These are phyloP conservation scores for Naganishia onofrii DNA, from an alignment of 768 basidiomycete genomes.

Conservation along the genomic window DNA sequence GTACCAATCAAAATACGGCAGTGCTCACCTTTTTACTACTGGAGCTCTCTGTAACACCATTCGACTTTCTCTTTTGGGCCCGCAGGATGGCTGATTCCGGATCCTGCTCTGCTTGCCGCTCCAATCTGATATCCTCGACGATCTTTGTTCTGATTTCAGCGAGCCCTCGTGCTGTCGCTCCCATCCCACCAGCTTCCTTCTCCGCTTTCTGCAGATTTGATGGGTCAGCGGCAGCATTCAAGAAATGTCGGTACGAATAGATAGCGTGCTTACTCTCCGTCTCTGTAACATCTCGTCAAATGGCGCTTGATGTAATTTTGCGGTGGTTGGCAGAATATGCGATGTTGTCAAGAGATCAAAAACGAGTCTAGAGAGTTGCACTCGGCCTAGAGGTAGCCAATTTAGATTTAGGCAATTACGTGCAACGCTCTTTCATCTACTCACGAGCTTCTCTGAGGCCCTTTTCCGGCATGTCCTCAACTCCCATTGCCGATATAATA, in stretches of 20 bases:
- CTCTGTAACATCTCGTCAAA: slow-evolving; percentile 31
- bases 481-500: slow-evolving; percentile 58
- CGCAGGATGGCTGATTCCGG: slow-evolving; percentile 10
- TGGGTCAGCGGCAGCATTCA: neutral
- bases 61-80: slow-evolving; percentile 21
- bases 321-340: slow-evolving; percentile 27
- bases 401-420: too few species aligned
- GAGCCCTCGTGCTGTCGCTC: neutral
- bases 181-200: neutral
- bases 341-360: slow-evolving; percentile 24
- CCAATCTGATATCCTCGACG: neutral
- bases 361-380: slow-evolving; percentile 21
- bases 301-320: slow-evolving; percentile 28
- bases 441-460: slow-evolving; percentile 58
- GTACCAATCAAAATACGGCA: neutral
- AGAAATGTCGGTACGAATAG: neutral
- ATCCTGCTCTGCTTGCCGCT: slow-evolving; percentile 13
- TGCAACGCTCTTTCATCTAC: slow-evolving; percentile 9
- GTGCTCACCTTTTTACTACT: slow-evolving; percentile 11
- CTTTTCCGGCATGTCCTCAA: slow-evolving; percentile 29
- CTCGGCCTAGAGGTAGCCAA: neutral
- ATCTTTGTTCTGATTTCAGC: neutral
- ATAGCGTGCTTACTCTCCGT: slow-evolving; percentile 22
- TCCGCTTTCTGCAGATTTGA: neutral
- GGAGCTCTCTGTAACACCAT: slow-evolving; percentile 14